Evolutionary conservation across 495 filamentous ascomycete species (phyloP).

Genomic region (Copromyces sp.): DNA sequence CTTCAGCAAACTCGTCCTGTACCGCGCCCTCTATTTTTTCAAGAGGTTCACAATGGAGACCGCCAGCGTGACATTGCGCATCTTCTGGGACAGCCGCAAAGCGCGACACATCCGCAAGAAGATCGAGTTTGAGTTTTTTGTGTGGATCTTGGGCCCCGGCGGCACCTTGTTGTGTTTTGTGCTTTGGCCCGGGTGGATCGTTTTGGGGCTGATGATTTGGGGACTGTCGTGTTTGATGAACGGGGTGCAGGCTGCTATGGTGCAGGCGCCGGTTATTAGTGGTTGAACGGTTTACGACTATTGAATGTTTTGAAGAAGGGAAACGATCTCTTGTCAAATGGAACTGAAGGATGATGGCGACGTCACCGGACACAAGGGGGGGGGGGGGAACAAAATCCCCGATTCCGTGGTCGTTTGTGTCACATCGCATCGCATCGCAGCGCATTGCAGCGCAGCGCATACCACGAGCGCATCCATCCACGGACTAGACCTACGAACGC

Average conservation of each 20-base stretch:
- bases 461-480: not conserved
- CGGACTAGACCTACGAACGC: too few species aligned
- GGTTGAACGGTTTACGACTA: not conserved
- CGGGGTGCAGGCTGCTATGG: not conserved
- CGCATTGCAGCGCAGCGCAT: too few species aligned
- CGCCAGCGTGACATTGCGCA: not conserved
- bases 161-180: conserved; percentile 28
- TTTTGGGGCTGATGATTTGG: conserved; percentile 18
- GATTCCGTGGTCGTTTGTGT: too few species aligned
- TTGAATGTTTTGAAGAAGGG: too few species aligned
- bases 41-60: not conserved
- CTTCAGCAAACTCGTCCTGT: not conserved
- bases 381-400: too few species aligned
- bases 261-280: not conserved
- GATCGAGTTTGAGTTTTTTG: conserved; percentile 34
- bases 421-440: not conserved
- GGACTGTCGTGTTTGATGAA: conserved; percentile 5
- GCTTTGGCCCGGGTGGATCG: conserved; percentile 40
- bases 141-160: conserved; percentile 29
- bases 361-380: too few species aligned
- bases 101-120: conserved; percentile 26
- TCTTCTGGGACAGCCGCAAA: conserved; percentile 28
- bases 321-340: too few species aligned
- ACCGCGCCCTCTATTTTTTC: not conserved
- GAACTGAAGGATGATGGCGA: too few species aligned